Evolutionary conservation across 2,329 filamentous ascomycete species (phyloP).

Genomic region (Macrophomina phaseolina): DNA sequence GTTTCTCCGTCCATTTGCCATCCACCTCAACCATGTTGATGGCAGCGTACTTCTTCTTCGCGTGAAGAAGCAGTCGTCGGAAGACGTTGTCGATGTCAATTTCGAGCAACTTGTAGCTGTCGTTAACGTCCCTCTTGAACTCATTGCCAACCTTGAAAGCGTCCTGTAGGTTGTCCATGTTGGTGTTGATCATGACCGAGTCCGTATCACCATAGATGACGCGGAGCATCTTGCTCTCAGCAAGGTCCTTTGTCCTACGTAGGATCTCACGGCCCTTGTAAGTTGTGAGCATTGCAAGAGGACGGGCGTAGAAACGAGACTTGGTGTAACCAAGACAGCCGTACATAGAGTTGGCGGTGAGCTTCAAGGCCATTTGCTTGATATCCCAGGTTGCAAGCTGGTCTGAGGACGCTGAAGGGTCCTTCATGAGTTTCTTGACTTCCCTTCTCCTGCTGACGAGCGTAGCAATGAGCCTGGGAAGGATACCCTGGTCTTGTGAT

Average conservation of each 20-base stretch:
- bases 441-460: slow-evolving; percentile 87
- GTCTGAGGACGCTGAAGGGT: slow-evolving; percentile 82
- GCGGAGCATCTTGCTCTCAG: slow-evolving; percentile 86
- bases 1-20: slow-evolving; percentile 89
- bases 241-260: slow-evolving; percentile 91
- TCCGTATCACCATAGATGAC: slow-evolving; percentile 99
- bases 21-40: slow-evolving; percentile 90
- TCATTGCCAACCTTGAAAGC: slow-evolving; percentile 90
- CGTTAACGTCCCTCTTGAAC: slow-evolving; percentile 94
- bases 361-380: slow-evolving; percentile 93
- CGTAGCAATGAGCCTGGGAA: slow-evolving; percentile 89
- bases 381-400: slow-evolving; percentile 96
- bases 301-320: slow-evolving; percentile 95
- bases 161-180: slow-evolving; percentile 89
- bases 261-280: slow-evolving; percentile 98
- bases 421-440: slow-evolving; percentile 97
- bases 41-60: slow-evolving; percentile 99
- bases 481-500: slow-evolving; percentile 79
- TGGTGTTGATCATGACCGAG: slow-evolving; percentile 99
- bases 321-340: slow-evolving; percentile 96
- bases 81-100: slow-evolving; percentile 99
- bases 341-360: slow-evolving; percentile 99
- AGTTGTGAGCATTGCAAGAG: slow-evolving; percentile 92
- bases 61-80: slow-evolving; percentile 87
- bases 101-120: slow-evolving; percentile 88